Base-by-base conservation (phyloP, 352 stramenopile species). In the Elongisporangium undulatum region DNA sequence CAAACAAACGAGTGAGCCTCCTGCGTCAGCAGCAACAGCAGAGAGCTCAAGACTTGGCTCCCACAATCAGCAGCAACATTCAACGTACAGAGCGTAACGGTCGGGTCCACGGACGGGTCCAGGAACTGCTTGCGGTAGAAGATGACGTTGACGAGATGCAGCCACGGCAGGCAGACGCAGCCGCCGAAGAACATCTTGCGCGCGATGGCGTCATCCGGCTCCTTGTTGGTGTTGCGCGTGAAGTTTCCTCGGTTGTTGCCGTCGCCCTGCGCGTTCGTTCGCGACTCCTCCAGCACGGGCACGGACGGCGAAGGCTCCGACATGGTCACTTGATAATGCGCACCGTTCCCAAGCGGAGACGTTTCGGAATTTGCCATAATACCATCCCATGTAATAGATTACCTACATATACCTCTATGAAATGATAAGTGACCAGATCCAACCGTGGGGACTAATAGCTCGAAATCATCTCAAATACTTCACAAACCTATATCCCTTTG, bases 111-210 rank as follows among this genome's bases (percentile, higher is more conserved):
- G 23, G 63, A 74, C 23, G 74, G 55, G 71, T 95, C 84, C 56
- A 87, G 55, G 45, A 95, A 84, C 66, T 95, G 79, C 58, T 88
- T 86, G 67, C 82, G 83, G 68, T 82, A 95, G 74, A 86, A 85
- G 50, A 92, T 75, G 45, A 92, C 74, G 66, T 91, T 95, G 24
- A 93, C 82, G 5, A 88, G 68, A 63, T 92, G 85, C 57, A 95
- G 76, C 86, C 86, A 95, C 48, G 86, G 86, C 53, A 95, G 68
- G 52, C 90, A 75, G 50, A 66, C 59, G 20, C 90, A 62, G 0
- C 86, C 86, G 57, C 86, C 86, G 19, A 95, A 66, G 60, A 95
- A 95, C 79, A 95, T 92, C 69, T 95, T 95, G 51, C 64, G 72
- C 38, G 86, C 86, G 59, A 95, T 79, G 9, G 58, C 64, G 45